Percentiles rank a stretch among this genome's conserved stretches.
Conservation (phyloP, 768 basidiomycete genomes). For the Pleurotus tuoliensis region DNA sequence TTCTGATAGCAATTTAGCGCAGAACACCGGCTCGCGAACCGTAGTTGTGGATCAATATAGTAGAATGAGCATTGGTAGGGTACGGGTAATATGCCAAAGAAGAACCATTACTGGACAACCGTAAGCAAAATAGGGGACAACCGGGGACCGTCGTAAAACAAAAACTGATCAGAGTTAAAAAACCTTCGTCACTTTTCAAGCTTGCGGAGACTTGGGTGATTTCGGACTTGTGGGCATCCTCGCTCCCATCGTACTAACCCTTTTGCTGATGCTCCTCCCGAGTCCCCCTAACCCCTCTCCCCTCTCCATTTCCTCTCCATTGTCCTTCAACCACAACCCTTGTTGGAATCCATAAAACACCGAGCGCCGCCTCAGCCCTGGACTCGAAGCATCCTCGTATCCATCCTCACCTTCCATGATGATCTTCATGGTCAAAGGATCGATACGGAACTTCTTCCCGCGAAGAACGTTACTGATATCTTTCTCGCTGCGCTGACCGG, state of each 20-base stretch:
- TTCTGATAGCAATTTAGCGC: too few relatives aligned
- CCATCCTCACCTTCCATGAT: constrained; percentile 51
- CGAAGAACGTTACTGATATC: constrained; percentile 38
- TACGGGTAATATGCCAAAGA: too few relatives aligned
- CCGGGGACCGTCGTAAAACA: too few relatives aligned
- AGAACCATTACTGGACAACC: too few relatives aligned
- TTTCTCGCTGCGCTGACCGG: constrained; percentile 32
- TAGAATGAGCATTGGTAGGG: too few relatives aligned
- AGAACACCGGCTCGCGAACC: too few relatives aligned
- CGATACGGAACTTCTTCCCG: constrained; percentile 47
- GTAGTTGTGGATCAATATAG: too few relatives aligned
- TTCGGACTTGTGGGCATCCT: constrained; percentile 2
- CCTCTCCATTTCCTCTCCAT: not conserved
- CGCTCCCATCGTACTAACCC: not conserved
- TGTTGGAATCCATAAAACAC: constrained; percentile 30
- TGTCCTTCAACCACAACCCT: constrained; percentile 7
- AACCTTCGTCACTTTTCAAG: too few relatives aligned
- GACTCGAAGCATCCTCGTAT: constrained; percentile 36
- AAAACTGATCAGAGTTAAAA: too few relatives aligned
- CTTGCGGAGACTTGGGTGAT: not conserved
- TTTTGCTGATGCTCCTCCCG: constrained; percentile 4
- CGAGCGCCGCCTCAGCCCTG: constrained; percentile 26
- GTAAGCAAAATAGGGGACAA: too few relatives aligned
- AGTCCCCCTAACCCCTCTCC: not conserved
- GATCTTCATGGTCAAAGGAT: constrained; percentile 45